Evolutionary conservation across 176 grass and related monocot genomes (phyloP), one percentile per base, ranked within the genome.

Genomic region (Eremochloa ophiuroides): DNA sequence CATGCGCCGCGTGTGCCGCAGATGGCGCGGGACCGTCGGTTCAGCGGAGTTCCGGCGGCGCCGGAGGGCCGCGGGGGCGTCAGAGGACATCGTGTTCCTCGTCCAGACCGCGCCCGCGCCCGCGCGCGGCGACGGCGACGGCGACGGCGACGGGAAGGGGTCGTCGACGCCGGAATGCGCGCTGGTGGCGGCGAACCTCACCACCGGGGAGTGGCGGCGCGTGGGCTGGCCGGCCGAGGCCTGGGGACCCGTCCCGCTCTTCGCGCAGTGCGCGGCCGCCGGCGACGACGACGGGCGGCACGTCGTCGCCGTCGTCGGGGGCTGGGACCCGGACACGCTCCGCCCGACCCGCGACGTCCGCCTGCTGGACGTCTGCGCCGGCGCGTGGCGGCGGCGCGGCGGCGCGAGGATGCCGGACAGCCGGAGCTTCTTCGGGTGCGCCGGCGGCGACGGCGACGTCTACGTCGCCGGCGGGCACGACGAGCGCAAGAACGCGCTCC

Each of bases 341-440:
- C 61, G 65, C 30, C 84, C 81, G 40, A 83, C 85, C 26, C 14
- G 33, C 22, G 87, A 89, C 42, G 73, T 89, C 2, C 81, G 84
- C 18, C 27, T 89, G 28, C 53, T 87, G 7, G 84, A 93, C 80
- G 61, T 77, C 60, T 27, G 27, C 42, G 62, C 84, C 31, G 91
- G 91, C 20, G n/a, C 39, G 62, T 91, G 91, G 88, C 75, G 80
- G 8, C 43, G n/a, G n/a, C n/a, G n/a, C n/a, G n/a, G 48, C 18
- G 85, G 85, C 30, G 28, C 10, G 79, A 18, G 26, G 50, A 88
- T 91, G 79, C 63, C 70, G 7, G 70, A 84, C 25, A 31, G 10
- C 16, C 69, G 91, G 70, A 83, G 77, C n/a, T 91, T 91, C 85
- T 94, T 94, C 64, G 91, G 85, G 2, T 88, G 82, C 80, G 69